These are phyloP conservation scores for Parastagonospora avenae DNA, from an alignment of 2,329 filamentous ascomycete genomes.

Conservation along the genomic window DNA sequence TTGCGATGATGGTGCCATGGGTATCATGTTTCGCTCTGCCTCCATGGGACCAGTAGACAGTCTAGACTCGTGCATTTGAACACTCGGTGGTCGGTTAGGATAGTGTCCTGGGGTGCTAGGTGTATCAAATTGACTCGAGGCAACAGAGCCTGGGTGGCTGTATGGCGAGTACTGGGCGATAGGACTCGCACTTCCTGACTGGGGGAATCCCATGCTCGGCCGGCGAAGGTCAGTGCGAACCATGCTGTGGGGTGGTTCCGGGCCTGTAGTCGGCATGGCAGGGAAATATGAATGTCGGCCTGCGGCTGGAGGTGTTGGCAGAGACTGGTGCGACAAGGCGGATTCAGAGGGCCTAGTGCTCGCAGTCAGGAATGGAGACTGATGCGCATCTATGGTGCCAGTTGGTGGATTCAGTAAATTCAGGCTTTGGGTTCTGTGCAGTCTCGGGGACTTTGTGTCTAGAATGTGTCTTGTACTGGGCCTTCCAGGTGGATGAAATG, in stretches of 20 bases:
- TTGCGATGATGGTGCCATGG: conserved; percentile 53
- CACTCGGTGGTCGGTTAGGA: conserved; percentile 11
- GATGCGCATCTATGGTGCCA: conserved; percentile 56
- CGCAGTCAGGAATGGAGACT: conserved; percentile 54
- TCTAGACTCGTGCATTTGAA: conserved; percentile 34
- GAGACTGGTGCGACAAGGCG: conserved; percentile 51
- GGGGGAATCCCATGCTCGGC: conserved; percentile 46
- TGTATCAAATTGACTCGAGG: conserved; percentile 46
- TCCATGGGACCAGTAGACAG: conserved; percentile 42
- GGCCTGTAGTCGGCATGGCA: conserved; percentile 31
- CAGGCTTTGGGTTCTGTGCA: conserved; percentile 58
- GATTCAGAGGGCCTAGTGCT: conserved; percentile 51
- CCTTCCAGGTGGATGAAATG: conserved; percentile 32
- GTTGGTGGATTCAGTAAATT: conserved; percentile 51
- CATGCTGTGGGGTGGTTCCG: conserved; percentile 39
- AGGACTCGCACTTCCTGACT: conserved; percentile 51
- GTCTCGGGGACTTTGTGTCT: conserved; percentile 61
- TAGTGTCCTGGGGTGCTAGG: conserved; percentile 31
- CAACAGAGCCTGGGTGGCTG: conserved; percentile 39
- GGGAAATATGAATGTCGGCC: conserved; percentile 42
- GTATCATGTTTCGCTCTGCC: conserved; percentile 48
- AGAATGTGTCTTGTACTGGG: conserved; percentile 56
- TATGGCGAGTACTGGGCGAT: conserved; percentile 53
- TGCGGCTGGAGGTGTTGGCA: conserved; percentile 54
- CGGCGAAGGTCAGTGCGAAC: conserved; percentile 32